Conservation (phyloP, 139 green algal genomes). For the Chlamydomonas asymmetrica region DNA sequence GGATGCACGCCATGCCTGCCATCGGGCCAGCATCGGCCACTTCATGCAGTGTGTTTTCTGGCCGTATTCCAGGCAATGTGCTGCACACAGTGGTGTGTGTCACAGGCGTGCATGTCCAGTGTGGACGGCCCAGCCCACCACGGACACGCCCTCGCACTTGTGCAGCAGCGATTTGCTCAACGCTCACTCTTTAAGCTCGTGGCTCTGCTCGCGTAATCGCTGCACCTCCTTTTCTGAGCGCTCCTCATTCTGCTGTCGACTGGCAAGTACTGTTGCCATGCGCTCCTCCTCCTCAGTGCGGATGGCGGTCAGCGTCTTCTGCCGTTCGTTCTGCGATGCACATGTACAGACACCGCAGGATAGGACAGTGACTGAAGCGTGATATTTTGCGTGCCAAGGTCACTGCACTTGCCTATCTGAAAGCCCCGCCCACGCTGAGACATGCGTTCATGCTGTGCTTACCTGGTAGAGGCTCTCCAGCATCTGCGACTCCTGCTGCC, state of each 20-base stretch:
- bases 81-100: no score
- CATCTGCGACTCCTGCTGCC: slow-evolving; percentile 45
- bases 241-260: slow-evolving; percentile 40
- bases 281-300: slow-evolving; percentile 52
- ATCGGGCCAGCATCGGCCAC: no score
- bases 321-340: slow-evolving; percentile 32
- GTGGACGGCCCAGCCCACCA: no score
- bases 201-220: slow-evolving; percentile 51
- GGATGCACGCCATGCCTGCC: no score
- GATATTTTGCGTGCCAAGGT: not conserved
- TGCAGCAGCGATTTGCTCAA: no score
- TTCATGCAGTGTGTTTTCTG: no score
- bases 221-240: slow-evolving; percentile 54
- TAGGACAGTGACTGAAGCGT: not conserved
- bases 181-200: slow-evolving; percentile 65
- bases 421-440: not conserved
- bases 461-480: slow-evolving; percentile 63
- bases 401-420: not conserved
- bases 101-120: no score
- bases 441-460: not conserved
- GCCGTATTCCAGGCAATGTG: no score
- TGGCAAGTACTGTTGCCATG: slow-evolving; percentile 44
- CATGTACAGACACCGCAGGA: not conserved
- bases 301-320: slow-evolving; percentile 37
- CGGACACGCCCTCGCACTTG: no score